These are phyloP conservation scores for Medicago arabica DNA, from an alignment of 306 rosid genomes.

Conservation along the genomic window DNA sequence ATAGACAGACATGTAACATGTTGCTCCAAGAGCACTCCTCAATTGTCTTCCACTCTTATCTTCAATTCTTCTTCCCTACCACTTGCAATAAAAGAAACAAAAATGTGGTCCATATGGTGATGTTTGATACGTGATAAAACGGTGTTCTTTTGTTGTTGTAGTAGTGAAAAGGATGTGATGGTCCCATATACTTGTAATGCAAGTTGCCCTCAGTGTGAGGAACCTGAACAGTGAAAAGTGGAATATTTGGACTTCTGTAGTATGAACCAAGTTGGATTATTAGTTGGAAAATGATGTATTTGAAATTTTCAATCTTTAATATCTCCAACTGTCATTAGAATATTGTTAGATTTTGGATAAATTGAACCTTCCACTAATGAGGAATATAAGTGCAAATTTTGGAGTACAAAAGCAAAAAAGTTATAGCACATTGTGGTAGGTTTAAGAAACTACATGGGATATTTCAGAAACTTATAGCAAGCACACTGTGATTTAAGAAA, in stretches of 20 bases:
- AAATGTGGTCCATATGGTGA: slow-evolving; percentile 31
- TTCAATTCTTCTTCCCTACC: slow-evolving; percentile 38
- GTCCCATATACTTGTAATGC: slow-evolving; percentile 17
- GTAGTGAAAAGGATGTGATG: slow-evolving; percentile 25
- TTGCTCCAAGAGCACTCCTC: slow-evolving; percentile 16
- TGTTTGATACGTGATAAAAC: slow-evolving; percentile 37
- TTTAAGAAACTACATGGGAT: background rate
- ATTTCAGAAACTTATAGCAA: background rate
- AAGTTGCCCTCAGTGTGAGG: slow-evolving; percentile 20
- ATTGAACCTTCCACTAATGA: slow-evolving; percentile 6
- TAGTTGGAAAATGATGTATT: slow-evolving; percentile 15
- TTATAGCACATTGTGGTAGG: background rate
- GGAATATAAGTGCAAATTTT: background rate
- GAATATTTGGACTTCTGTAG: background rate
- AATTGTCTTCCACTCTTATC: slow-evolving; percentile 8
- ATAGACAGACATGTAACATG: slow-evolving; percentile 41
- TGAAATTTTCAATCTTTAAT: background rate
- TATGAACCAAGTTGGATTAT: background rate
- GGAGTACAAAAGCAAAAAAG: background rate
- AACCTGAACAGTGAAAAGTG: background rate
- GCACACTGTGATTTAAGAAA: slow-evolving; percentile 5
- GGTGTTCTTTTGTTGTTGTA: background rate
- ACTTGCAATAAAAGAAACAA: slow-evolving; percentile 39
- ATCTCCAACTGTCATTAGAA: background rate
- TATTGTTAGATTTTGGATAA: background rate